phyloP scores from a whole-genome alignment of 352 stramenopile species.

The Thalassiosira hispida region DNA sequence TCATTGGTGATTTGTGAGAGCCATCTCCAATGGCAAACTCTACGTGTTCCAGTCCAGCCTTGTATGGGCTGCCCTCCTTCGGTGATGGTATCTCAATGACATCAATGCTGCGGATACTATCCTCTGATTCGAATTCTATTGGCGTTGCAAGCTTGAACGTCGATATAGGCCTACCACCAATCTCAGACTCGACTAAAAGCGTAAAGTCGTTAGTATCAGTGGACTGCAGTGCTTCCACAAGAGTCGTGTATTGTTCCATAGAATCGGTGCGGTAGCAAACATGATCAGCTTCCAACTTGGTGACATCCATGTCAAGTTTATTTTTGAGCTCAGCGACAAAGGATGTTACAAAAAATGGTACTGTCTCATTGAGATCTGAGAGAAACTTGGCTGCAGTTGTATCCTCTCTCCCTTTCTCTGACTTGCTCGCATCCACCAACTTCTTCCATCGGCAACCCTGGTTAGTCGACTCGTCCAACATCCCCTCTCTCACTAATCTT shows the following conservation, averaged over 20 bases:
- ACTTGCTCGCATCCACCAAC: neutral
- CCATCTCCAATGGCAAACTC: slow-evolving; percentile 60
- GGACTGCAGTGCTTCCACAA: slow-evolving; percentile 29
- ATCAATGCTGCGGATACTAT: slow-evolving; percentile 20
- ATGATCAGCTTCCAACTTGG: slow-evolving; percentile 51
- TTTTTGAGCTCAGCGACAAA: slow-evolving; percentile 29
- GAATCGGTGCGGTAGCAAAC: slow-evolving; percentile 61
- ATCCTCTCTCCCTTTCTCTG: neutral
- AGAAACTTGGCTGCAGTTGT: slow-evolving; percentile 25
- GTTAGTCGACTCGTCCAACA: neutral
- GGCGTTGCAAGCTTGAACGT: slow-evolving; percentile 46
- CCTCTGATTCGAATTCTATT: slow-evolving; percentile 23
- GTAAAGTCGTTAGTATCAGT: slow-evolving; percentile 6
- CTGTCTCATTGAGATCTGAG: slow-evolving; percentile 17
- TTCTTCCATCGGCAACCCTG: neutral
- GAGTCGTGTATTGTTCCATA: slow-evolving; percentile 38
- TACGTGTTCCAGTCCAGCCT: slow-evolving; percentile 54
- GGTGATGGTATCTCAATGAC: slow-evolving; percentile 61
- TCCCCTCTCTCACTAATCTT: slow-evolving; percentile 20
- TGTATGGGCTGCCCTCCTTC: slow-evolving; percentile 56
- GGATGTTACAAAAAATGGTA: slow-evolving; percentile 45
- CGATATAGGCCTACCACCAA: slow-evolving; percentile 57
- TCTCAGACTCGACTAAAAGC: slow-evolving; percentile 55
- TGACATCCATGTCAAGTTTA: slow-evolving; percentile 36
- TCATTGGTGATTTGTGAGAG: slow-evolving; percentile 30